A percentile compares a stretch with the other conserved stretches of the same genome.
Evolutionary conservation across 2,329 filamentous ascomycete genomes (phyloP).

Genomic region (Gremmenia infestans): DNA sequence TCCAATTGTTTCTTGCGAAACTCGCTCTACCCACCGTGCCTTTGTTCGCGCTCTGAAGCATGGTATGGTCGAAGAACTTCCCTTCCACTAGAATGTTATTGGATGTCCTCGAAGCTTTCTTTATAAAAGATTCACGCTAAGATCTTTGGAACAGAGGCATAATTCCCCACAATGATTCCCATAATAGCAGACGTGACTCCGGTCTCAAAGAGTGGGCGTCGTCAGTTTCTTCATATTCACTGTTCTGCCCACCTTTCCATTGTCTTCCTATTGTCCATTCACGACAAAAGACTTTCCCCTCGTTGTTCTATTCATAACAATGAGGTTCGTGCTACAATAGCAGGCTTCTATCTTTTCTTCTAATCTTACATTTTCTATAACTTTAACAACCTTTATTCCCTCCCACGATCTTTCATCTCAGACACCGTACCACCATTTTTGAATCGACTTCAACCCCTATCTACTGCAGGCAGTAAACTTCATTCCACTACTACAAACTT

Average conservation of each 20-base stretch:
- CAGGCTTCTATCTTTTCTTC: conserved; percentile 7
- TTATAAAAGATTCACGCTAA: conserved; percentile 15
- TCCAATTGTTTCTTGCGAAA: conserved; percentile 22
- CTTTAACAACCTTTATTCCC: conserved; percentile 9
- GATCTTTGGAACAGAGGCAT: conserved; percentile 15
- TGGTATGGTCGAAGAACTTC: conserved; percentile 15
- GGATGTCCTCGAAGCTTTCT: conserved; percentile 8
- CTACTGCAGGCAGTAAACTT: conserved; percentile 29
- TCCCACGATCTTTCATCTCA: conserved; percentile 18
- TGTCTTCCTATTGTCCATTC: conserved; percentile 19
- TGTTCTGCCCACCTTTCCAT: conserved; percentile 12
- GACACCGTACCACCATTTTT: conserved; percentile 5
- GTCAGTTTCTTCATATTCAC: conserved; percentile 21
- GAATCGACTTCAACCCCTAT: conserved; percentile 12
- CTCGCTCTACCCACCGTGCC: background rate
- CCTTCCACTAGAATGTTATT: conserved; percentile 13
- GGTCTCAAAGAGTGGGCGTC: conserved; percentile 13
- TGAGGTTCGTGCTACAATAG: conserved; percentile 18
- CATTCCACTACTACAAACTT: conserved; percentile 10
- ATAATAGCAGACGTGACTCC: conserved; percentile 5
- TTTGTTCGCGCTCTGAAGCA: conserved; percentile 13
- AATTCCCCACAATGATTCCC: conserved; percentile 10
- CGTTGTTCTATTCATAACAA: conserved; percentile 22
- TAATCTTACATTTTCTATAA: conserved; percentile 6
- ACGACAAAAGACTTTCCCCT: conserved; percentile 16